phyloP scores from a whole-genome alignment of 2,329 filamentous ascomycete genomes.

The Aspergillus sp. region DNA sequence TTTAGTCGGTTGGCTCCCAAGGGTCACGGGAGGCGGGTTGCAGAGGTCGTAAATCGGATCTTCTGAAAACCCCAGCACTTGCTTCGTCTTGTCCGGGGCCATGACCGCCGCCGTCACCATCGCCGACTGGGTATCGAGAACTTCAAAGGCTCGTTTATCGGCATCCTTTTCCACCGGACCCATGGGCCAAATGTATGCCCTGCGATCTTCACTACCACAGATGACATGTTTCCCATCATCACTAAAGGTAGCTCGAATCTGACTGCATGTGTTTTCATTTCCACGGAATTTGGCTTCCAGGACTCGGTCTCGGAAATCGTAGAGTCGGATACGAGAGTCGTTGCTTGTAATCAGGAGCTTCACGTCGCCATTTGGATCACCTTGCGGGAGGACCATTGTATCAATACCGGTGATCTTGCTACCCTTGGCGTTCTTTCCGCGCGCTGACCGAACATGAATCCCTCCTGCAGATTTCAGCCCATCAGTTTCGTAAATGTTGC shows the following conservation, averaged over 20 bases:
- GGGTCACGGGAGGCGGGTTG: conserved; percentile 86
- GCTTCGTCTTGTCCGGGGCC: conserved; percentile 77
- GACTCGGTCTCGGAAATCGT: conserved; percentile 82
- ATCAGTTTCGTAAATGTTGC: conserved; percentile 91
- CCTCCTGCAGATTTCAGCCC: conserved; percentile 82
- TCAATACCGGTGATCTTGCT: conserved; percentile 97
- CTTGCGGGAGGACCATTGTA: conserved; percentile 65
- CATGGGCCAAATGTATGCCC: conserved; percentile 89
- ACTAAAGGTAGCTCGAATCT: conserved; percentile 87
- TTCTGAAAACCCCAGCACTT: conserved; percentile 76
- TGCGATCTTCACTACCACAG: conserved; percentile 89
- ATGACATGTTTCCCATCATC: conserved; percentile 86
- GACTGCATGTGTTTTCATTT: conserved; percentile 85
- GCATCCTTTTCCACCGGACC: conserved; percentile 66
- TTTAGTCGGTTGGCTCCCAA: conserved; percentile 65
- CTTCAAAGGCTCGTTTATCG: conserved; percentile 82
- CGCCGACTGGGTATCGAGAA: conserved; percentile 86
- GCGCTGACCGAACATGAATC: conserved; percentile 88
- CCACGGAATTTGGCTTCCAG: conserved; percentile 90
- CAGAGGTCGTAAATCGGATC: conserved; percentile 96
- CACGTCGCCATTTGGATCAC: conserved; percentile 66
- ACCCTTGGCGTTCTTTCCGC: conserved; percentile 91
- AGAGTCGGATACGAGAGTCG: conserved; percentile 87
- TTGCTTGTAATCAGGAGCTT: conserved; percentile 93
- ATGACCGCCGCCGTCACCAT: conserved; percentile 89